phyloP scores from a whole-genome alignment of 1,284 basidiomycete species.

The Cystobasidium pallidum region DNA sequence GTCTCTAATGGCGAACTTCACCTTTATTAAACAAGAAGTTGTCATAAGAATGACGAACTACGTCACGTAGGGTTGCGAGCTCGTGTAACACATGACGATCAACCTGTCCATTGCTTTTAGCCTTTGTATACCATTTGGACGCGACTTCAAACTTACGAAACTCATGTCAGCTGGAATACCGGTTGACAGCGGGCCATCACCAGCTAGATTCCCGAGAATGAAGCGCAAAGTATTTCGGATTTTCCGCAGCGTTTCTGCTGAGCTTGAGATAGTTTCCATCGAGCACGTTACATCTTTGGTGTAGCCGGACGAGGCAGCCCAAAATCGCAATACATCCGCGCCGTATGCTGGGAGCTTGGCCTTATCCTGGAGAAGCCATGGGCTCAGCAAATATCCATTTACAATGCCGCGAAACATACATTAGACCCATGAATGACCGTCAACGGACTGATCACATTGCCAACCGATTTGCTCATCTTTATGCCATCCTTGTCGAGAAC shows the following conservation, averaged over 20 bases:
- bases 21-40: slow-evolving; percentile 83
- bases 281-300: slow-evolving; percentile 87
- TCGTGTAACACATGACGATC: slow-evolving; percentile 87
- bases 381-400: neutral
- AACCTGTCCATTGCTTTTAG: slow-evolving; percentile 60
- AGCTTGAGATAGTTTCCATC: slow-evolving; percentile 73
- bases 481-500: slow-evolving; percentile 86
- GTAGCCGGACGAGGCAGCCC: slow-evolving; percentile 91
- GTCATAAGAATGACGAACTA: slow-evolving; percentile 70
- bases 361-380: slow-evolving; percentile 61
- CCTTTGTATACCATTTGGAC: neutral
- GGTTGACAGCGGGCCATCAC: slow-evolving; percentile 55
- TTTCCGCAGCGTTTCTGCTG: slow-evolving; percentile 78
- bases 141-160: slow-evolving; percentile 62
- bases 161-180: slow-evolving; percentile 60
- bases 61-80: slow-evolving; percentile 71
- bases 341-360: slow-evolving; percentile 78
- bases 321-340: slow-evolving; percentile 82
- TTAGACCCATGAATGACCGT: slow-evolving; percentile 72
- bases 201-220: slow-evolving; percentile 74
- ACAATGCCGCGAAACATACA: slow-evolving; percentile 58
- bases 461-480: slow-evolving; percentile 98
- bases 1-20: slow-evolving; percentile 56
- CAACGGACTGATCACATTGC: slow-evolving; percentile 87
- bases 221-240: slow-evolving; percentile 89